Conservation (phyloP, 2,329 filamentous ascomycete genomes). For the Talaromyces piceae region DNA sequence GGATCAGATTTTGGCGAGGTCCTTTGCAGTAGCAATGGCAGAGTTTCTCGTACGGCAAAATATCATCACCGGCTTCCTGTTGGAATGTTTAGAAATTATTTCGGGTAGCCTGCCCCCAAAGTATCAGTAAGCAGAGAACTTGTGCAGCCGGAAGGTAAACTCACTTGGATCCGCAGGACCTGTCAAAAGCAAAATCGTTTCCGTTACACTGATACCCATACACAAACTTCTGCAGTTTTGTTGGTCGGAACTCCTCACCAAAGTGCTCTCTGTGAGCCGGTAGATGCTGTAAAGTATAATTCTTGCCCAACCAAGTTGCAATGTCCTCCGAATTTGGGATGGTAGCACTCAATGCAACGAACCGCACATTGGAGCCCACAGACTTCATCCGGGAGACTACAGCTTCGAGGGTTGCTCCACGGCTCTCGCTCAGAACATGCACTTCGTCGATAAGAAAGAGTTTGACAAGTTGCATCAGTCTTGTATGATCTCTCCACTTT, state of each 20-base stretch:
- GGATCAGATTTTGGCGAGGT: constrained; percentile 60
- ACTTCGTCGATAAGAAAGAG: constrained; percentile 83
- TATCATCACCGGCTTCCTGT: constrained; percentile 69
- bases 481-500: constrained; percentile 76
- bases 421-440: constrained; percentile 71
- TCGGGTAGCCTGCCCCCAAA: constrained; percentile 51
- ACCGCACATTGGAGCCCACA: constrained; percentile 65
- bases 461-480: constrained; percentile 65
- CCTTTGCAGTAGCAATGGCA: constrained; percentile 58
- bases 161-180: constrained; percentile 54
- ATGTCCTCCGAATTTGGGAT: constrained; percentile 77
- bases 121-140: not conserved
- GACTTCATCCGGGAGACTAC: constrained; percentile 85
- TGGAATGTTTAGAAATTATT: constrained; percentile 59
- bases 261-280: constrained; percentile 64
- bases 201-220: constrained; percentile 57
- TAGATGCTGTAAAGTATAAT: constrained; percentile 50
- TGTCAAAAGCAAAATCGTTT: constrained; percentile 75
- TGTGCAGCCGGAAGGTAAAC: constrained; percentile 13
- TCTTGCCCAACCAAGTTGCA: constrained; percentile 68
- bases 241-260: constrained; percentile 72
- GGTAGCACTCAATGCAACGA: constrained; percentile 74
- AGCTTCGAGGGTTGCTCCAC: constrained; percentile 73
- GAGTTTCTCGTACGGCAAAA: constrained; percentile 75
- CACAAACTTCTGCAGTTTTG: constrained; percentile 68